A percentile compares a stretch with the other conserved stretches of the same genome.
These are phyloP conservation scores for Adiantum capillusveneris DNA, from an alignment of 75 land plant genomes.

Conservation along the genomic window DNA sequence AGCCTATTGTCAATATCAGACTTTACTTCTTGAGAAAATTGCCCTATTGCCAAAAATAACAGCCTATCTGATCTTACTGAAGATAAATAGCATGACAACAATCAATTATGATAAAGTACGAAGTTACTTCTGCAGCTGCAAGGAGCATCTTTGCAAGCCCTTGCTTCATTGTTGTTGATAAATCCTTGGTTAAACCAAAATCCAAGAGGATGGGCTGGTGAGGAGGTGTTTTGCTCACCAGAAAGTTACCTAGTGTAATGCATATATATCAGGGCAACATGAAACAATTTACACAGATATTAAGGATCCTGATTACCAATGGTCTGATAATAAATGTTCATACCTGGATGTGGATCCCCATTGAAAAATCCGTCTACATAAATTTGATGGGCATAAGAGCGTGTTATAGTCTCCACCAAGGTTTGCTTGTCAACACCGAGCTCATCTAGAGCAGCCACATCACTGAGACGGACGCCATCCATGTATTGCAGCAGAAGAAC, in stretches of 20 bases:
- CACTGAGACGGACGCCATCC: constrained; percentile 95
- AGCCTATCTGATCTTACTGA: no score
- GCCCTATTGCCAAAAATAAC: no score
- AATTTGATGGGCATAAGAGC: constrained; percentile 96
- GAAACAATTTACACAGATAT: not conserved
- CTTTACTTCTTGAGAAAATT: no score
- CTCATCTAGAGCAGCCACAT: constrained; percentile 51
- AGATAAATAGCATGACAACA: not conserved
- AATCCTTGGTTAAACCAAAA: constrained; percentile 88
- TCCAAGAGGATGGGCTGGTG: constrained; percentile 86
- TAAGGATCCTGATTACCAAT: not conserved
- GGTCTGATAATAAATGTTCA: constrained; percentile 7
- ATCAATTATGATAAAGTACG: not conserved
- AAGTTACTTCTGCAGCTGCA: constrained; percentile 91
- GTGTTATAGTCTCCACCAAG: constrained; percentile 85
- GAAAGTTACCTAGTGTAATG: constrained; percentile 66
- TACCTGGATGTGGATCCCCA: constrained; percentile 99
- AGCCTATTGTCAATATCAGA: no score
- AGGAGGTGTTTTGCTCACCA: constrained; percentile 84
- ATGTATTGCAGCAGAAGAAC: constrained; percentile 80
- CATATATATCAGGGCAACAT: not conserved
- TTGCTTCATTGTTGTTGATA: constrained; percentile 60
- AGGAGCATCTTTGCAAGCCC: constrained; percentile 94
- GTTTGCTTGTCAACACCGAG: constrained; percentile 81
- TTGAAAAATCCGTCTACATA: constrained; percentile 97